Percentiles rank a stretch among this genome's conserved stretches.
Conservation (phyloP, 1,284 basidiomycete species). For the Cutaneotrichosporon mucoides region DNA sequence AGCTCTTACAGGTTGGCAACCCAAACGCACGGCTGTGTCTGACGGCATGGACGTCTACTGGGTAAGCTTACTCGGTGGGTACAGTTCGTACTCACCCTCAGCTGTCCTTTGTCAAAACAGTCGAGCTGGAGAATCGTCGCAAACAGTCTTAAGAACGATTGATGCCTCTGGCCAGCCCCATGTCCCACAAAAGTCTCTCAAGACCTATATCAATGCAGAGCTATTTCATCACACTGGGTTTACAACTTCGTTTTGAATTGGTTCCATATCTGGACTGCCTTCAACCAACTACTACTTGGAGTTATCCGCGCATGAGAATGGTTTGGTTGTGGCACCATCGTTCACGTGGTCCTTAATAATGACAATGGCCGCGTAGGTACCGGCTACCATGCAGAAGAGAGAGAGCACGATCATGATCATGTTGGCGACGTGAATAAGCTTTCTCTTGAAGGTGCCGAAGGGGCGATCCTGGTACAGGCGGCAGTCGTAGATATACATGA, state of each 20-base stretch:
- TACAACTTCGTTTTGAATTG: neutral
- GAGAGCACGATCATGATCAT: slow-evolving; percentile 28
- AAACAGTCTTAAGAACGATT: no score
- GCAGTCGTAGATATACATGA: slow-evolving; percentile 15
- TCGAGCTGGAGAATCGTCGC: no score
- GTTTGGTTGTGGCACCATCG: slow-evolving; percentile 15
- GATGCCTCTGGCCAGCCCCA: no score
- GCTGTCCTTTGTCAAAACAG: neutral
- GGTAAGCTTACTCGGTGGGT: slow-evolving; percentile 1
- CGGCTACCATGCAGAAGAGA: slow-evolving; percentile 24
- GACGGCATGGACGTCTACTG: slow-evolving; percentile 55
- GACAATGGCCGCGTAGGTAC: slow-evolving; percentile 10
- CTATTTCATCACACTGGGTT: neutral
- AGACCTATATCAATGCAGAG: no score
- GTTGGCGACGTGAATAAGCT: slow-evolving; percentile 23
- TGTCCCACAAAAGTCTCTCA: no score
- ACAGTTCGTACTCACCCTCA: neutral
- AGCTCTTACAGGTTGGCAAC: slow-evolving; percentile 54
- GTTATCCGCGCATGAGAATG: slow-evolving; percentile 31
- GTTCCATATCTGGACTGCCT: neutral
- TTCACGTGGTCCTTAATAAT: slow-evolving; percentile 19
- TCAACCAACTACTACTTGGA: neutral
- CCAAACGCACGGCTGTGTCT: slow-evolving; percentile 52
- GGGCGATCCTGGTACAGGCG: neutral
- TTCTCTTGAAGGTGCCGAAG: neutral